Conservation (phyloP, 495 filamentous ascomycete species). For the Hyaloscypha finlandica region DNA sequence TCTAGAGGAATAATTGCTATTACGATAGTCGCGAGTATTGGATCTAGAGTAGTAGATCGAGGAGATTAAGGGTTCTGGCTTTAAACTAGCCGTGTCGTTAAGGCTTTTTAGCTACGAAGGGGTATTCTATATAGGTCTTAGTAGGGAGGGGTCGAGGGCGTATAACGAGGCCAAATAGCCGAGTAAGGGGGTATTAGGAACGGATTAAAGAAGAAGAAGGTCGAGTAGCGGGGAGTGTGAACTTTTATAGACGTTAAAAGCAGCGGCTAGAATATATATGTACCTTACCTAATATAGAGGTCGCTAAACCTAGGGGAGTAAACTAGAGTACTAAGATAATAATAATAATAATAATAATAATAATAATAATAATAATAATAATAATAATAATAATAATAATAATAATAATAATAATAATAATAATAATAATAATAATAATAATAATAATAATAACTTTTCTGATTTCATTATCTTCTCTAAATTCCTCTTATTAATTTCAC, state of each 20-base stretch:
- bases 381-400: too few species aligned
- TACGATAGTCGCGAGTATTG: neutral
- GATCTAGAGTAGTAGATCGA: constrained; percentile 1
- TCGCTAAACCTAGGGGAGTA: neutral
- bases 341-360: neutral
- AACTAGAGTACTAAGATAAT: too few species aligned
- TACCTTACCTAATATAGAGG: neutral
- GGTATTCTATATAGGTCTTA: neutral
- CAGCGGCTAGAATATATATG: neutral
- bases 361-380: too few species aligned
- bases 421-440: too few species aligned
- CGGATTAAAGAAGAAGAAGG: neutral
- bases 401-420: too few species aligned
- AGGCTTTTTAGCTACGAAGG: neutral
- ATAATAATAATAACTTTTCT: too few species aligned
- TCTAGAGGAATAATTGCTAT: neutral
- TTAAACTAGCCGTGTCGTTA: neutral
- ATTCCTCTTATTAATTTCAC: too few species aligned
- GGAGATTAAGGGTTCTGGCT: neutral
- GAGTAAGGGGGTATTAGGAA: neutral
- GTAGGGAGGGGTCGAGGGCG: neutral
- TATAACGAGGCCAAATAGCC: neutral
- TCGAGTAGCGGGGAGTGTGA: neutral
- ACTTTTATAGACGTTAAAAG: neutral
- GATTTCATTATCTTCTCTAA: too few species aligned